These are phyloP conservation scores for Echinochloa phyllopogon DNA, from an alignment of 176 grass and related monocot species.

Conservation along the genomic window DNA sequence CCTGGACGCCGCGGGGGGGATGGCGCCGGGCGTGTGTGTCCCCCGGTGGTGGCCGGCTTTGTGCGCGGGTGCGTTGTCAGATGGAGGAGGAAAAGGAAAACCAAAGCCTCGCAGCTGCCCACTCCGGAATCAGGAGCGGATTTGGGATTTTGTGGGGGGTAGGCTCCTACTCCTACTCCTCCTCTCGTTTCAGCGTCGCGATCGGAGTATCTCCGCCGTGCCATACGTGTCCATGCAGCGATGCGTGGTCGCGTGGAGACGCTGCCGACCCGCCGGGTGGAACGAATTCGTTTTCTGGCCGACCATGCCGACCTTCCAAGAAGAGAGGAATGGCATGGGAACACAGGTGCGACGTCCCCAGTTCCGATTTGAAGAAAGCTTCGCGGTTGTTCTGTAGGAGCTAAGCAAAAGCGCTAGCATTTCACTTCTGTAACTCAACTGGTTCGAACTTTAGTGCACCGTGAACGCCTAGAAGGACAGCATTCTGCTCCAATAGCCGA, in stretches of 20 bases:
- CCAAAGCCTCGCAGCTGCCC: neutral
- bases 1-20: neutral
- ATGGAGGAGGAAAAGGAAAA: neutral
- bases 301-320: neutral
- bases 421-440: neutral
- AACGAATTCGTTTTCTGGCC: conserved; percentile 22
- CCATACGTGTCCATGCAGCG: conserved; percentile 35
- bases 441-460: too few relatives aligned
- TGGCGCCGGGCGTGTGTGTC: neutral
- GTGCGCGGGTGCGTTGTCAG: conserved; percentile 23
- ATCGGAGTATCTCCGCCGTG: conserved; percentile 35
- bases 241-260: neutral
- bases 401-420: neutral
- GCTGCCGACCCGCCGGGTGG: neutral
- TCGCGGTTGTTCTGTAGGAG: neutral
- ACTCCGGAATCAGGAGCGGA: neutral
- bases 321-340: neutral
- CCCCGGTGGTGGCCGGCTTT: neutral
- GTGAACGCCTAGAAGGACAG: neutral
- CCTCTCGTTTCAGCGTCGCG: neutral
- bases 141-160: neutral
- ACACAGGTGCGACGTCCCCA: neutral
- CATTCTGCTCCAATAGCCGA: neutral
- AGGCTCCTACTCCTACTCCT: neutral
- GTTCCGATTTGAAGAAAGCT: neutral